phyloP scores from a whole-genome alignment of 345 rosid genomes.

The Ailanthus altissimus region DNA sequence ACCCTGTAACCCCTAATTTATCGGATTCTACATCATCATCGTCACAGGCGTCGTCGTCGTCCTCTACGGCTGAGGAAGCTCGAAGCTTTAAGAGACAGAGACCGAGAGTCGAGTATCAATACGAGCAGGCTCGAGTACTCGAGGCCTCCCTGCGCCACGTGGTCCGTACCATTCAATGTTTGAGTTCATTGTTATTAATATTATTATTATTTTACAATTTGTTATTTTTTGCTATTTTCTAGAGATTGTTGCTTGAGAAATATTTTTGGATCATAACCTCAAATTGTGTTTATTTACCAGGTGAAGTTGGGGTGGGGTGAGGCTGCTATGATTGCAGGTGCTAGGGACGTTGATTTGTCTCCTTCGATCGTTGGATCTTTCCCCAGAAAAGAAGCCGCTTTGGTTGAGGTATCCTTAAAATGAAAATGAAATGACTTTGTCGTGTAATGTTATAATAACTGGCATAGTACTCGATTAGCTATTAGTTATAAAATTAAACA shows the following conservation, averaged over 20 bases:
- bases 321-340: conserved; percentile 89
- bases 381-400: conserved; percentile 82
- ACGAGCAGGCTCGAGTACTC: conserved; percentile 80
- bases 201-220: too few relatives aligned
- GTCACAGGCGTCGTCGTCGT: too few relatives aligned
- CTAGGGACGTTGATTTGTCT: conserved; percentile 82
- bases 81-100: conserved; percentile 41
- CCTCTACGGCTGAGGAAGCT: conserved; percentile 40
- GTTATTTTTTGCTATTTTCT: too few relatives aligned
- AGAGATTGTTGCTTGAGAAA: too few relatives aligned
- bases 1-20: conserved; percentile 27
- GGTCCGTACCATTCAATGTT: conserved; percentile 39
- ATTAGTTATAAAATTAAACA: background rate
- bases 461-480: background rate
- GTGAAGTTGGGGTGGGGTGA: conserved; percentile 79
- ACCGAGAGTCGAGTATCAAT: conserved; percentile 57
- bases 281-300: too few relatives aligned
- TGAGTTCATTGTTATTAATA: background rate
- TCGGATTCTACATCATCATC: conserved; percentile 43
- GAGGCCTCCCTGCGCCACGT: conserved; percentile 79
- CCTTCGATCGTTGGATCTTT: conserved; percentile 89
- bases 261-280: too few relatives aligned
- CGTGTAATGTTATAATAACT: too few relatives aligned
- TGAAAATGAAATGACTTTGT: too few relatives aligned
- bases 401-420: conserved; percentile 78